phyloP scores from a whole-genome alignment of 306 rosid species.

The Trichosanthes cucumerina region DNA sequence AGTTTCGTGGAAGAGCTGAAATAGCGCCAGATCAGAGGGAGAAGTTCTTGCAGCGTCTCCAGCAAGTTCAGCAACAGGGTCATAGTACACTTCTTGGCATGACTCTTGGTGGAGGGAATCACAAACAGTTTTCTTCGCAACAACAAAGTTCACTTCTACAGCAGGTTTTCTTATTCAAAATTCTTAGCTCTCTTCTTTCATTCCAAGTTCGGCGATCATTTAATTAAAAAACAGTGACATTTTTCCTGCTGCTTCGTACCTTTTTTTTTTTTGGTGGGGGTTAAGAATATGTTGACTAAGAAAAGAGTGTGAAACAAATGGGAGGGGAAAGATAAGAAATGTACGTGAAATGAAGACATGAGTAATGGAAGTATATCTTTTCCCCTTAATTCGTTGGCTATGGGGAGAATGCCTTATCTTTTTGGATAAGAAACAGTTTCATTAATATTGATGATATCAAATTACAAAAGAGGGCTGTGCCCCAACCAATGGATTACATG shows the following conservation, averaged over 20 bases:
- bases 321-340: not conserved
- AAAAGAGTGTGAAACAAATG: not conserved
- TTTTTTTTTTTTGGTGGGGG: not conserved
- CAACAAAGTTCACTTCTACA: slow-evolving; percentile 82
- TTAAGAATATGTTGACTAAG: too few relatives aligned
- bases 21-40: slow-evolving; percentile 94
- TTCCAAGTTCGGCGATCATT: not conserved
- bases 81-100: slow-evolving; percentile 65
- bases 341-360: not conserved
- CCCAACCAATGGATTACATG: too few relatives aligned
- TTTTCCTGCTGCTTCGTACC: not conserved
- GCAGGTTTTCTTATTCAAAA: slow-evolving; percentile 37
- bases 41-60: slow-evolving; percentile 84
- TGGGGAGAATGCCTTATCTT: not conserved
- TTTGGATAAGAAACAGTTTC: too few relatives aligned
- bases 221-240: not conserved
- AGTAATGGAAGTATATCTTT: not conserved
- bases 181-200: slow-evolving; percentile 2
- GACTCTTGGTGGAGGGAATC: slow-evolving; percentile 76
- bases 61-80: slow-evolving; percentile 95
- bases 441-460: too few relatives aligned
- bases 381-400: not conserved
- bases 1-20: slow-evolving; percentile 91
- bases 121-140: slow-evolving; percentile 71
- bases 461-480: too few relatives aligned